Percentiles rank a stretch among this genome's conserved stretches.
phyloP scores from a whole-genome alignment of 2,329 filamentous ascomycete genomes.

The Aspergillus fijiensis region DNA sequence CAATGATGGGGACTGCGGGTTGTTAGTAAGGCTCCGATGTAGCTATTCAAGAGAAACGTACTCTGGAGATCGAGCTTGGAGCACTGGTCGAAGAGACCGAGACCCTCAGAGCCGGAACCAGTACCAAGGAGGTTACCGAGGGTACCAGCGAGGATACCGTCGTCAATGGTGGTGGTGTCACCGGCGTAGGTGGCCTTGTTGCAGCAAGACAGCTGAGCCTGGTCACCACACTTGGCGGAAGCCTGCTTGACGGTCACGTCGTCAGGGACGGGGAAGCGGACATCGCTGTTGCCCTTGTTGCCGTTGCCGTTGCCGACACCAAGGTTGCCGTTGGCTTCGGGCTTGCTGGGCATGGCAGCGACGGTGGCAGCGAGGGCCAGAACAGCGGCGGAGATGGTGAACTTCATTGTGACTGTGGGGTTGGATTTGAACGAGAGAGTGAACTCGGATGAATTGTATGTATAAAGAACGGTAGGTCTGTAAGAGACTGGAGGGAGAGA shows the following conservation, averaged over 20 bases:
- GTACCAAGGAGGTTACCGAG: conserved; percentile 37
- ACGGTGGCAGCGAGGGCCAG: conserved; percentile 37
- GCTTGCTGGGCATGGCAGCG: conserved; percentile 28
- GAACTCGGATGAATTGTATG: conserved; percentile 10
- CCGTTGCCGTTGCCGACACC: conserved; percentile 19
- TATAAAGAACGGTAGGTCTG: conserved; percentile 3
- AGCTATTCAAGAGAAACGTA: conserved; percentile 17
- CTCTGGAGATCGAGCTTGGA: conserved; percentile 38
- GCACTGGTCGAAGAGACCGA: conserved; percentile 45
- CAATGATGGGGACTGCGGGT: conserved; percentile 27
- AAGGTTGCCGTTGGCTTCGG: conserved; percentile 13
- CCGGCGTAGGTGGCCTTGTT: conserved; percentile 40
- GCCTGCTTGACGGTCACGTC: conserved; percentile 39
- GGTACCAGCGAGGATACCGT: conserved; percentile 34
- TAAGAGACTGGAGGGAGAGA: conserved; percentile 28
- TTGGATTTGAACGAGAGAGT: conserved; percentile 33
- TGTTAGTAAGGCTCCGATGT: not conserved
- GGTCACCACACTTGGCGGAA: conserved; percentile 40
- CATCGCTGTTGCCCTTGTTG: conserved; percentile 36
- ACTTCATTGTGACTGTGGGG: conserved; percentile 40
- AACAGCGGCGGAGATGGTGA: conserved; percentile 34
- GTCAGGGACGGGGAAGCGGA: conserved; percentile 35
- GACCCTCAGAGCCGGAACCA: conserved; percentile 34
- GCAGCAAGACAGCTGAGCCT: conserved; percentile 41
- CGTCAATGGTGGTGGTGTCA: conserved; percentile 34